Percentiles rank a stretch among this genome's conserved stretches.
phyloP scores from a whole-genome alignment of 2,329 filamentous ascomycete genomes.

The Diaporthe citriasiana region DNA sequence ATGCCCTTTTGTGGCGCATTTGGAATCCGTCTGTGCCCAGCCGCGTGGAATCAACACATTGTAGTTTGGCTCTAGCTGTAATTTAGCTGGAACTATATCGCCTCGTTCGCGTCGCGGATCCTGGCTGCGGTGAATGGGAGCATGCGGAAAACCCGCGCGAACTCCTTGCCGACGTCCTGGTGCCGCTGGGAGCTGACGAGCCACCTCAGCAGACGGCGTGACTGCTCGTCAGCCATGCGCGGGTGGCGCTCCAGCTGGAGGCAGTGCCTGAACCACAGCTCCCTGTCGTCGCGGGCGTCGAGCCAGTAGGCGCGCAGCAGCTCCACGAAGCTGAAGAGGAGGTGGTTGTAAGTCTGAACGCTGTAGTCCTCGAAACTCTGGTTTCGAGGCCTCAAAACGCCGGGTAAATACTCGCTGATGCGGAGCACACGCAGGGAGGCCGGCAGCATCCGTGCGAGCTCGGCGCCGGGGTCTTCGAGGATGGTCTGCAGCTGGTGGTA shows the following conservation, averaged over 20 bases:
- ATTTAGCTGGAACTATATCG: background rate
- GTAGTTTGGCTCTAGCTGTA: background rate
- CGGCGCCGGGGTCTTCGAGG: background rate
- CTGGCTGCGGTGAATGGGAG: background rate
- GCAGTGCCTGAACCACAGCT: slow-evolving; percentile 22
- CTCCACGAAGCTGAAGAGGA: background rate
- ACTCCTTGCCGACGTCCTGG: slow-evolving; percentile 3
- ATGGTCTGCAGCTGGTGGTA: background rate
- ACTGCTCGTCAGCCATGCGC: background rate
- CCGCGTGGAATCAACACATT: background rate
- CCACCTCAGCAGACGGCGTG: slow-evolving; percentile 11
- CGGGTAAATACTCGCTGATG: slow-evolving; percentile 9
- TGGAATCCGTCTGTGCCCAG: background rate
- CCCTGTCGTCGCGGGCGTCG: background rate
- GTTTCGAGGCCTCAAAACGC: background rate
- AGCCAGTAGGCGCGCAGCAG: slow-evolving; percentile 9
- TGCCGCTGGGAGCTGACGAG: background rate
- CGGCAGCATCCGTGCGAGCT: background rate
- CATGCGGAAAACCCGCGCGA: background rate
- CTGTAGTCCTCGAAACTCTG: background rate
- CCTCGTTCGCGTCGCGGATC: background rate
- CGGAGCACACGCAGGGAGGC: slow-evolving; percentile 9
- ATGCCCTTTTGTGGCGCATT: background rate
- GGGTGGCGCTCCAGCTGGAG: slow-evolving; percentile 4
- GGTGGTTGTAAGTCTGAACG: background rate